A percentile compares a stretch with the other conserved stretches of the same genome.
Conservation (phyloP, 176 grass and related monocot genomes). For the Ensete ventricosum region DNA sequence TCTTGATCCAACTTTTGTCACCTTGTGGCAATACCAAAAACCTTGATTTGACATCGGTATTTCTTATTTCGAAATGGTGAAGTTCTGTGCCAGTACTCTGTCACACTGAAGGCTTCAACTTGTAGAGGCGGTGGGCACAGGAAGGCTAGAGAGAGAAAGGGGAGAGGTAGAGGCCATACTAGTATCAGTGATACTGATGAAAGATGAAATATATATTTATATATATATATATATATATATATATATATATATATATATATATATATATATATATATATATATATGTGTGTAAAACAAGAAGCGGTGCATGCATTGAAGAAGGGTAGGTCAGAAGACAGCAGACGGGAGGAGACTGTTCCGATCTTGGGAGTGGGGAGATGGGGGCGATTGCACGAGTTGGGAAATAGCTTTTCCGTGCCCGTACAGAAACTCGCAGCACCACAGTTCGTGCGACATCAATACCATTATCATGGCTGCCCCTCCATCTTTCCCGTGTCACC, state of each 20-base stretch:
- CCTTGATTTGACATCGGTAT: background rate
- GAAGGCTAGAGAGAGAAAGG: background rate
- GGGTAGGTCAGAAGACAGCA: background rate
- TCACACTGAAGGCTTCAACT: background rate
- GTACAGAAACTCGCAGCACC: conserved; percentile 16
- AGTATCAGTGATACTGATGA: too few species aligned
- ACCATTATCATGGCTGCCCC: background rate
- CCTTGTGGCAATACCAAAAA: background rate
- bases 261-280: background rate
- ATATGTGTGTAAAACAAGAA: background rate
- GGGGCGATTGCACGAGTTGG: conserved; percentile 23
- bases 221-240: background rate
- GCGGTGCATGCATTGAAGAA: background rate
- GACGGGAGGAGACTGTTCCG: background rate
- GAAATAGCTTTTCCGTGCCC: conserved; percentile 23
- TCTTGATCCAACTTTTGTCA: background rate
- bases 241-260: background rate
- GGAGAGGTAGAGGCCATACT: background rate
- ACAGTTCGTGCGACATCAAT: background rate
- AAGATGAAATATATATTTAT: too few species aligned
- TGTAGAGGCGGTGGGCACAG: background rate
- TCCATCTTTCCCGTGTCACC: background rate
- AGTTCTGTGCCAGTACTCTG: background rate
- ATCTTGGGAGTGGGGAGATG: conserved; percentile 2
- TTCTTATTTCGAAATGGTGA: too few species aligned